Percentiles rank a stretch among this genome's conserved stretches.
phyloP scores from a whole-genome alignment of 2,329 filamentous ascomycete species.

The Colletotrichum zoysiae region DNA sequence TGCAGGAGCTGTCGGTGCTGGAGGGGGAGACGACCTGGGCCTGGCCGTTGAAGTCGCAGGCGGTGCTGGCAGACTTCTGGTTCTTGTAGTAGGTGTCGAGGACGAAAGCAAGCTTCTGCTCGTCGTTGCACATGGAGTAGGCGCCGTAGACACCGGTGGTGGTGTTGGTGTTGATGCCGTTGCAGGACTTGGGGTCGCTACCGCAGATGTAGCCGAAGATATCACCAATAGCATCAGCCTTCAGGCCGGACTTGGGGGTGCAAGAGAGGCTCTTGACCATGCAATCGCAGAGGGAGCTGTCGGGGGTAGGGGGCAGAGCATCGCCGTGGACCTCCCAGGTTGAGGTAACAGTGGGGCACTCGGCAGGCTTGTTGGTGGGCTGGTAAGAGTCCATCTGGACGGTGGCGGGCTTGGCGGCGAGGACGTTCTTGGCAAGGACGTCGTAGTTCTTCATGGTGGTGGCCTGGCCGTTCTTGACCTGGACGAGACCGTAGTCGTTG shows the following conservation, averaged over 20 bases:
- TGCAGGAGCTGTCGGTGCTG: conserved; percentile 66
- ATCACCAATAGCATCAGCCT: conserved; percentile 69
- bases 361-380: conserved; percentile 76
- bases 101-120: conserved; percentile 79
- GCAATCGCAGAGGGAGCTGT: conserved; percentile 84
- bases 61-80: conserved; percentile 64
- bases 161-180: conserved; percentile 76
- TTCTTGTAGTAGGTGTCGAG: conserved; percentile 79
- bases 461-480: conserved; percentile 67
- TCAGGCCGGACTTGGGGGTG: conserved; percentile 70
- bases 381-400: conserved; percentile 77
- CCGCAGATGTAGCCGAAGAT: conserved; percentile 84
- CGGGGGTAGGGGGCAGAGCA: conserved; percentile 84
- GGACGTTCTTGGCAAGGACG: conserved; percentile 77
- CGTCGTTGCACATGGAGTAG: conserved; percentile 80
- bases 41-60: conserved; percentile 80
- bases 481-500: conserved; percentile 89
- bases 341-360: conserved; percentile 76
- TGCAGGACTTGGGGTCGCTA: conserved; percentile 66
- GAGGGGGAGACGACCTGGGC: conserved; percentile 67
- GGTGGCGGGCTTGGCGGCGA: conserved; percentile 73
- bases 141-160: conserved; percentile 79
- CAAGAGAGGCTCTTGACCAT: conserved; percentile 83
- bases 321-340: conserved; percentile 77
- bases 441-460: conserved; percentile 81